Percentiles rank a stretch among this genome's conserved stretches.
Conservation (phyloP, 805 yeast genomes). For the Starmerella tilneyi region DNA sequence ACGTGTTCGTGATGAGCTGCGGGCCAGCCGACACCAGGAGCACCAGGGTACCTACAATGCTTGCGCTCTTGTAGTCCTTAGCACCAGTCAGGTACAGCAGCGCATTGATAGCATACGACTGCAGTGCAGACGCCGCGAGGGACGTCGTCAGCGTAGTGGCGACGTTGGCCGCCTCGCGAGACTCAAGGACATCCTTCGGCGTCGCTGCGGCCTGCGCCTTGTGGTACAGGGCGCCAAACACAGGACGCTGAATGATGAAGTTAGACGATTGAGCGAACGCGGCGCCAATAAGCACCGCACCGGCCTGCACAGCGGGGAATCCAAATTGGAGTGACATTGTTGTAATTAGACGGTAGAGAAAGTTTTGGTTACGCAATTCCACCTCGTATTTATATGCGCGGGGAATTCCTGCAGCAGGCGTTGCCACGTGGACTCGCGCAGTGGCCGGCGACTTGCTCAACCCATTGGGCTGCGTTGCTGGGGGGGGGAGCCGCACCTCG, state of each 20-base stretch:
- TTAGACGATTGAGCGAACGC: conserved; percentile 32
- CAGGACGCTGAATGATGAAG: conserved; percentile 32
- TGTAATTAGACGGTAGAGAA: neutral
- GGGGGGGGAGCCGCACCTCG: conserved; percentile 1
- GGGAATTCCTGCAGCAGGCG: conserved; percentile 1
- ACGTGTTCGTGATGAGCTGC: conserved; percentile 28
- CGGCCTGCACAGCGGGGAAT: conserved; percentile 25
- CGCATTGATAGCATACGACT: conserved; percentile 36
- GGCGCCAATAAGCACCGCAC: conserved; percentile 35
- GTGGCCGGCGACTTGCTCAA: conserved; percentile 1
- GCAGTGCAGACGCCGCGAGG: conserved; percentile 31
- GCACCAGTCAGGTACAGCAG: conserved; percentile 34
- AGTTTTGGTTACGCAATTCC: neutral
- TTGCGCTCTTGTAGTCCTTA: conserved; percentile 33
- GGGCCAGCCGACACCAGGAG: conserved; percentile 34
- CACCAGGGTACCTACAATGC: conserved; percentile 33
- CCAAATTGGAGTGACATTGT: conserved; percentile 21
- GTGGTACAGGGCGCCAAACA: conserved; percentile 34
- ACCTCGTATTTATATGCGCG: neutral
- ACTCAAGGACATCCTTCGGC: conserved; percentile 32
- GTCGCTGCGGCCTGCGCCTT: conserved; percentile 30
- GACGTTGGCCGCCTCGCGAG: conserved; percentile 34
- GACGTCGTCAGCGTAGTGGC: conserved; percentile 31
- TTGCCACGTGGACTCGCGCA: conserved; percentile 4
- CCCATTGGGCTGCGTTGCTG: conserved; percentile 1